Percentiles rank a stretch among this genome's conserved stretches.
These are phyloP conservation scores for Elymus sibiricus DNA, from an alignment of 176 grass and related monocot species.

Conservation along the genomic window DNA sequence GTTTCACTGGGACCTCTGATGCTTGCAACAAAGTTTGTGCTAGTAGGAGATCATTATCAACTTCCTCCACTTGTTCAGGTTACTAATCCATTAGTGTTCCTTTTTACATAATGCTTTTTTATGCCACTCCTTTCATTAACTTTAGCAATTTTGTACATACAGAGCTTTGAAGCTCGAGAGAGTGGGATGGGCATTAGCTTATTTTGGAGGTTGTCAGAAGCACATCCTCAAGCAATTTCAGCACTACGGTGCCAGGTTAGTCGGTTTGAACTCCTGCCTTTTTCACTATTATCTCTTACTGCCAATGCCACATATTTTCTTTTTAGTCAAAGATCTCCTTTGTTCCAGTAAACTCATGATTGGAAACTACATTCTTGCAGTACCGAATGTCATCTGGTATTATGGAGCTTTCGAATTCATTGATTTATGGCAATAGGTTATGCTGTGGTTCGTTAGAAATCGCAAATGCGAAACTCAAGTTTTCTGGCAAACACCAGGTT, in stretches of 20 bases:
- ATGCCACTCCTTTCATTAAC: background rate
- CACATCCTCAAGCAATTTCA: constrained; percentile 95
- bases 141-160: constrained; percentile 17
- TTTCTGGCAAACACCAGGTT: constrained; percentile 46
- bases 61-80: constrained; percentile 98
- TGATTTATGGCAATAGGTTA: constrained; percentile 89
- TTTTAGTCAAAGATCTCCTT: constrained; percentile 6
- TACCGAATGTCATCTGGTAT: constrained; percentile 97
- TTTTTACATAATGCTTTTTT: background rate
- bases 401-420: constrained; percentile 86
- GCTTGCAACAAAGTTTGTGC: constrained; percentile 92
- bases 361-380: constrained; percentile 47
- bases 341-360: constrained; percentile 24
- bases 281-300: background rate
- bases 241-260: constrained; percentile 83
- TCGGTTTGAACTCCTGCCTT: background rate
- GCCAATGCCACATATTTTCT: constrained; percentile 17
- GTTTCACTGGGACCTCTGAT: constrained; percentile 93
- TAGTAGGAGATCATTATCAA: constrained; percentile 97
- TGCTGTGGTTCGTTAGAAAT: constrained; percentile 82
- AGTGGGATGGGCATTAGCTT: constrained; percentile 95
- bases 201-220: constrained; percentile 95
- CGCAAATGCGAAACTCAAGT: constrained; percentile 71
- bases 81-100: background rate
- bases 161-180: constrained; percentile 90